Conservation (phyloP, 1,284 basidiomycete species). For the Cystobasidium pallidum region DNA sequence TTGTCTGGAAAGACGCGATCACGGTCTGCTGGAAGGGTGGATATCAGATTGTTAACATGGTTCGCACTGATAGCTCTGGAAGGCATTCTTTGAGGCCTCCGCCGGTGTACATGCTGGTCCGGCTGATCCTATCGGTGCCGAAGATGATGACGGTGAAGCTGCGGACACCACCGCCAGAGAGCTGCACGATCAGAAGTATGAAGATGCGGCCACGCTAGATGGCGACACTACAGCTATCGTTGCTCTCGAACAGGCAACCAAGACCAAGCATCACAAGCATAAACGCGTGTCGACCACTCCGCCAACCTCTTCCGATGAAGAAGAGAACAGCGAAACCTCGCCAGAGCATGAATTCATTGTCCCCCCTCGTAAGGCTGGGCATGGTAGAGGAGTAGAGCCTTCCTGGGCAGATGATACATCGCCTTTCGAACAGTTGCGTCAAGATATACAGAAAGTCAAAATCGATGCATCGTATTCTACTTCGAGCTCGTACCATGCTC, state of each 20-base stretch:
- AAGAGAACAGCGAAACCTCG: not conserved
- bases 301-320: conserved; percentile 10
- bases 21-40: not conserved
- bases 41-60: not conserved
- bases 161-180: conserved; percentile 5
- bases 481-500: conserved; percentile 31
- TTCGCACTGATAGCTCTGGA: conserved; percentile 48
- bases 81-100: conserved; percentile 51
- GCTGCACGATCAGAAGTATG: not conserved
- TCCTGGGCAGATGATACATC: conserved; percentile 44
- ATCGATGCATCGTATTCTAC: conserved; percentile 22
- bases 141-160: conserved; percentile 38
- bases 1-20: conserved; percentile 1
- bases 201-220: not conserved
- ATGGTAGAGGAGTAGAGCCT: conserved; percentile 24
- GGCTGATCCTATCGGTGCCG: not conserved
- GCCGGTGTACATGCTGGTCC: conserved; percentile 42
- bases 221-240: conserved; percentile 19
- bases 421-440: conserved; percentile 43
- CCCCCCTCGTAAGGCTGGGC: conserved; percentile 11
- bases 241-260: not conserved
- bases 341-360: conserved; percentile 22
- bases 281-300: conserved; percentile 21
- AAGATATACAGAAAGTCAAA: conserved; percentile 40
- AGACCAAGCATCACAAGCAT: not conserved